phyloP scores from a whole-genome alignment of 192 early-diverging fungal species.

The Mycoemilia scoparia region DNA sequence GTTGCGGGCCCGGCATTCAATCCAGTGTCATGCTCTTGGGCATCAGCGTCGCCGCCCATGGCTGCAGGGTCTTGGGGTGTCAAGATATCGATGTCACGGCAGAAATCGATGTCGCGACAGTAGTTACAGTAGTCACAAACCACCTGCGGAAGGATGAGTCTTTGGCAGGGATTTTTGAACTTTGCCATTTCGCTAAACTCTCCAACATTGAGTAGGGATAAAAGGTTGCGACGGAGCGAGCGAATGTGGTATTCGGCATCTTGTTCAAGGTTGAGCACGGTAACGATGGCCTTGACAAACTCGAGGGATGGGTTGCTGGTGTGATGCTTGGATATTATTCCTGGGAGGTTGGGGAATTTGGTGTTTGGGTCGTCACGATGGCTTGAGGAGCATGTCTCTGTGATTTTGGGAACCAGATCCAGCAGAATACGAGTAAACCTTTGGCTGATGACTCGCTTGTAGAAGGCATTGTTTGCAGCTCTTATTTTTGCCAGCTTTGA shows the following conservation, averaged over 20 bases:
- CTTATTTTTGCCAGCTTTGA: no score
- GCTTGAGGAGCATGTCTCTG: constrained; percentile 16
- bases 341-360: constrained; percentile 51
- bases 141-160: constrained; percentile 54
- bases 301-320: constrained; percentile 58
- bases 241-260: constrained; percentile 60
- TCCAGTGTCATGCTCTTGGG: neutral
- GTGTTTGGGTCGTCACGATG: constrained; percentile 9
- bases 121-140: constrained; percentile 80
- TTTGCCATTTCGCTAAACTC: constrained; percentile 67
- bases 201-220: constrained; percentile 49
- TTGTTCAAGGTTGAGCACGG: constrained; percentile 60
- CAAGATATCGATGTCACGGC: constrained; percentile 54
- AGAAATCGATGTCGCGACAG: constrained; percentile 77
- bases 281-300: constrained; percentile 56
- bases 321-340: constrained; percentile 34
- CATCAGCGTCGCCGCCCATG: constrained; percentile 1
- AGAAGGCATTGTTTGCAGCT: constrained; percentile 16
- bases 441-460: constrained; percentile 32
- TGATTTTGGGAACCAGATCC: constrained; percentile 37
- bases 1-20: neutral
- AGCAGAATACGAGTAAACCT: constrained; percentile 47
- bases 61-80: constrained; percentile 17
- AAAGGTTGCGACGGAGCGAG: constrained; percentile 57
- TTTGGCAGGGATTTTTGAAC: constrained; percentile 72